Base-by-base conservation (phyloP, 2,329 filamentous ascomycete genomes). In the Zymoseptoria ardabiliae region DNA sequence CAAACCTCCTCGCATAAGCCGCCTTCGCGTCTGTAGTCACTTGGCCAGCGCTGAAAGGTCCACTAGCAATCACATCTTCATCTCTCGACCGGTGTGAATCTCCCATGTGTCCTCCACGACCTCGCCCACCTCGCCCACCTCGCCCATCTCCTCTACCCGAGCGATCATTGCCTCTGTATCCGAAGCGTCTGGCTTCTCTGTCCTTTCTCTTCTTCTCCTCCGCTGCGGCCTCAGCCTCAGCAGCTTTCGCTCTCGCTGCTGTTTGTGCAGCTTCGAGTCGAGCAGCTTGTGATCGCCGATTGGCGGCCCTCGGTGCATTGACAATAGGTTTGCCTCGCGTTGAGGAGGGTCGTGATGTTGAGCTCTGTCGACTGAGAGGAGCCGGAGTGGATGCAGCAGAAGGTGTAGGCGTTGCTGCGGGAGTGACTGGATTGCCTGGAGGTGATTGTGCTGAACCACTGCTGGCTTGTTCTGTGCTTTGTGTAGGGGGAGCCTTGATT, bases 51-150 rank as follows among this genome's bases (percentile, higher is more conserved):
- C 75, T 75, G 60, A 79, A 79, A 0, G 76, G 76, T 30, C 77
- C 77, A 56, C 73, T 77, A 45, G 73, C 70, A 6, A 71, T 70
- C 20, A 62, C 60, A 8, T 68, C 66, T 17, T 60, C 54, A 41
- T 63, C 61, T 22, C 35, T 45, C 11, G 59, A 56, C 35, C 66
- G 65, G 48, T 65, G 68, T 11, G 64, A 61, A 55, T 72, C 71
- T 21, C 72, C 71, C 68, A 75, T 76, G 62, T 74, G 79, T 7
- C 77, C 77, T 61, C 77, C 77, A 66, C 77, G 67, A n/a, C 68
- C 70, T 60, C 70, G 64, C 30, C 71, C 65, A 50, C 67, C 63
- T 20, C 63, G 60, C n/a, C 66, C 63, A 17, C 66, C 68, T 20
- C 63, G 60, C n/a, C 66, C 63, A 17, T 65, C 68, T 28, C 68